Evolutionary conservation across 1,139 yeast species (phyloP), one percentile per base, ranked within the genome.

Genomic region (Tardiomyces digboiensis): DNA sequence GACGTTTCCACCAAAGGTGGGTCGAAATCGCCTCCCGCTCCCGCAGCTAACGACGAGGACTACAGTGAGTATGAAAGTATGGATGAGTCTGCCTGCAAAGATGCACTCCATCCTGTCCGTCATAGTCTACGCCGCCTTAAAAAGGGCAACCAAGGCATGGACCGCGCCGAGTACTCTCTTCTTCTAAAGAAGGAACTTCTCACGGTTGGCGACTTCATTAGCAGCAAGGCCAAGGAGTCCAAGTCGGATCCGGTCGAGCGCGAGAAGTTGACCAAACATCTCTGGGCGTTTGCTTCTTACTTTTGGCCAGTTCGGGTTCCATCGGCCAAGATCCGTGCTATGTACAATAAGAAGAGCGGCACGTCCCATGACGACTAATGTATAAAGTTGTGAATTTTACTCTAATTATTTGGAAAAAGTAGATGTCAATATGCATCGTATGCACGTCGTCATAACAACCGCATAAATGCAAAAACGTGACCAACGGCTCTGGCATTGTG

Each of bases 221-320:
- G 66, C 40, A 56, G 59, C 39, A 59, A 61, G 38, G 58, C 61
- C n/a, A 46, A 46, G 39, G 49, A 40, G n/a, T 41, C 49, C 12
- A 50, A 49, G 39, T 54, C 42, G n/a, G 46, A 58, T 1, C 52
- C 47, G 1, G 60, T 57, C 16, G 66, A 64, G 18, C 60, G 64
- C 42, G 68, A 63, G 26, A 74, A 70, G 54, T 53, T 71, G 42
- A 68, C 72, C 50, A 80, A 76, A 60, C 96, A 89, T 56, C 68
- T 91, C 48, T 91, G 99, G 98, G 76, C 86, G 20, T 86, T 83
- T 63, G 94, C 97, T 7, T 76, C 93, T 36, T 76, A 78, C 49
- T 91, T 83, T 62, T 91, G 98, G 98, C 98, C 98, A 1, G 86
- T 81, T 2, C 78, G 79, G 51, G 97, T 86, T 38, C 59, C 70